Conservation (phyloP, 495 filamentous ascomycete species). For the Aspergillus baeticus region DNA sequence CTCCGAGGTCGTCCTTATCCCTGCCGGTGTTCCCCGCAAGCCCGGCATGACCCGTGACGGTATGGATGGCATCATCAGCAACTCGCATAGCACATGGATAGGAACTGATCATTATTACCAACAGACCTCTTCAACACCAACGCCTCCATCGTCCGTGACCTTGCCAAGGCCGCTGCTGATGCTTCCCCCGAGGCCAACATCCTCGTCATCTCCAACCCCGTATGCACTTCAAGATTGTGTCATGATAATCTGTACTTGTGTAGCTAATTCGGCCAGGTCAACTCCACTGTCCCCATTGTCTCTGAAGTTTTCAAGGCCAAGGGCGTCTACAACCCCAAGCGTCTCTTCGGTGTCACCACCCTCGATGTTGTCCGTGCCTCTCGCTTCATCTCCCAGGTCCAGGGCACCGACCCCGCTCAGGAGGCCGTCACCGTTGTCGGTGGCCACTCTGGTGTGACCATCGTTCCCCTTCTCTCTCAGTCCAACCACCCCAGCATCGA, state of each 20-base stretch:
- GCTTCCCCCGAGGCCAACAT: constrained; percentile 89
- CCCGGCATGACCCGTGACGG: constrained; percentile 98
- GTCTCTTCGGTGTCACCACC: constrained; percentile 98
- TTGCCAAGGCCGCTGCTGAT: constrained; percentile 92
- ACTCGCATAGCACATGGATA: neutral
- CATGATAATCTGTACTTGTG: neutral
- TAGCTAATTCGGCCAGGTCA: constrained; percentile 52
- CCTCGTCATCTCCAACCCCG: constrained; percentile 97
- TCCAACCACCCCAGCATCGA: constrained; percentile 80
- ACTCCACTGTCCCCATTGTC: constrained; percentile 97
- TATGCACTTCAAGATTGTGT: constrained; percentile 28
- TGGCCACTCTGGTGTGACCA: constrained; percentile 96
- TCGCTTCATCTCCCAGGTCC: constrained; percentile 93
- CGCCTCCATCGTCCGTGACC: constrained; percentile 97
- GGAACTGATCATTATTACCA: constrained; percentile 2
- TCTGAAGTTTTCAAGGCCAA: constrained; percentile 93
- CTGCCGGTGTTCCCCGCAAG: constrained; percentile 97
- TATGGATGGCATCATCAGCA: constrained; percentile 25
- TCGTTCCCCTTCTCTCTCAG: constrained; percentile 95
- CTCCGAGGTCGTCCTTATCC: constrained; percentile 92
- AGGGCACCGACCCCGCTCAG: constrained; percentile 81
- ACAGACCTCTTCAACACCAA: constrained; percentile 99
- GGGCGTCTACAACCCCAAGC: constrained; percentile 97
- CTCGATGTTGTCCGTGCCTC: constrained; percentile 97
- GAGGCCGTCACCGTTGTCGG: constrained; percentile 95